A percentile compares a stretch with the other conserved stretches of the same genome.
phyloP scores from a whole-genome alignment of 352 stramenopile genomes.

The Phytophthora chlamydospora region DNA sequence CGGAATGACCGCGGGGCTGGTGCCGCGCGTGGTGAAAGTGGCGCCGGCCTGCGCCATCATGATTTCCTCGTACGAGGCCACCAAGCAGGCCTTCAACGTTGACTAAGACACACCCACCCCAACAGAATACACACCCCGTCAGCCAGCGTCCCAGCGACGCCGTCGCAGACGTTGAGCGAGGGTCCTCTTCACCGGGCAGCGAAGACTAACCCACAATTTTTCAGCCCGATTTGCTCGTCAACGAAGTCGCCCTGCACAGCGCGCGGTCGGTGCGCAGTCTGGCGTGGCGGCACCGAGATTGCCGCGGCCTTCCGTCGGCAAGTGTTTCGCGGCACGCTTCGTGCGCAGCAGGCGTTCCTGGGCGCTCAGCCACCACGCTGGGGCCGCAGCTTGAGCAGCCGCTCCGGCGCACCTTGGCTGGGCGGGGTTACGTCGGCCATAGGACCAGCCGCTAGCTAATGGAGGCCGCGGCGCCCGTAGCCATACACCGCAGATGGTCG shows the following conservation, averaged over 20 bases:
- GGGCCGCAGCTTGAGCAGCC: neutral
- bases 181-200: neutral
- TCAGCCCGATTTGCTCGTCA: conserved; percentile 30
- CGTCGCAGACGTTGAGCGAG: no score
- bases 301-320: neutral
- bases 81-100: conserved; percentile 62
- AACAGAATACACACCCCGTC: no score
- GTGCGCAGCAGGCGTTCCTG: conserved; percentile 5
- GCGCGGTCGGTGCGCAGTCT: conserved; percentile 2
- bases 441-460: conserved; percentile 28
- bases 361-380: neutral
- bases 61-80: conserved; percentile 77
- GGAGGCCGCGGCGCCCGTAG: conserved; percentile 7
- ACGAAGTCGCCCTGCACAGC: conserved; percentile 14
- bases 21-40: conserved; percentile 69
- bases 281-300: neutral
- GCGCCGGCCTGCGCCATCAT: conserved; percentile 82
- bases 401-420: neutral
- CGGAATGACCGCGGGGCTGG: conserved; percentile 56
- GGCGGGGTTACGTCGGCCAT: neutral
- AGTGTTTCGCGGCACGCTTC: conserved; percentile 14
- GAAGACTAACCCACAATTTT: conserved; percentile 29
- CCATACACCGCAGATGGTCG: conserved; percentile 17
- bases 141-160: no score
- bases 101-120: conserved; percentile 24